Evolutionary conservation across 768 basidiomycete genomes (phyloP), one percentile per base, ranked within the genome.

Genomic region (Kwoniella botswanensis): DNA sequence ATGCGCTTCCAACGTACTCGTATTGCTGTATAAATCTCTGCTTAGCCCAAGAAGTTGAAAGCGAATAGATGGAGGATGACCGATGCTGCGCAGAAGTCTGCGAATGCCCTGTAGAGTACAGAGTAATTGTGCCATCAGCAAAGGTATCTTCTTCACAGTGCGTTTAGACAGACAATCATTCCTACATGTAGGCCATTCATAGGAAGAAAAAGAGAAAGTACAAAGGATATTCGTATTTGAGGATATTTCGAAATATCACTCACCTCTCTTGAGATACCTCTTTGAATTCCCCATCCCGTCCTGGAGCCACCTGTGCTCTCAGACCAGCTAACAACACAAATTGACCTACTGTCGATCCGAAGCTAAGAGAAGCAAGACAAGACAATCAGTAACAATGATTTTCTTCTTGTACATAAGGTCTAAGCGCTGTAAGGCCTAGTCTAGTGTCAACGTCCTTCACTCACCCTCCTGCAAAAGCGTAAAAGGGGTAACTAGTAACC

Each of bases 61-160:
- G 97, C 95, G 83, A 98, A 99, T 86, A 98, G 94, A 84, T 99
- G 97, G 43, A 99, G 87, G 50, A 98, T 90, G 72, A 98, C 90
- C 2, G 93, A 95, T n/a, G 94, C 94, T 56, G 95, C 83, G 29
- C 92, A 92, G 80, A 98, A 99, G 80, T 99, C 97, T 56, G 93
- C 95, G 79, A 99, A 99, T 21, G 97, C 97, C 79, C 97, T 99
- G 2, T 29, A 4, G 29, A 29, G 76, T 56, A 29, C 2, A 6
- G 42, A 35, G 29, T 29, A 24, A 46, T 5, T 41, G 29, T 26
- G 58, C 11, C 21, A 56, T 21, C 55, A 56, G 21, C n/a, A 42
- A 22, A 22, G 4, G 35, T 59, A 18, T 10, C 29, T 15, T 10
- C 26, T 2, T 35, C 1, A 15, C 42, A 0, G 2, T 15, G 58